Percentiles rank a stretch among this genome's conserved stretches.
Evolutionary conservation across 352 stramenopile species (phyloP).

Genomic region (Phytopythium boreale): DNA sequence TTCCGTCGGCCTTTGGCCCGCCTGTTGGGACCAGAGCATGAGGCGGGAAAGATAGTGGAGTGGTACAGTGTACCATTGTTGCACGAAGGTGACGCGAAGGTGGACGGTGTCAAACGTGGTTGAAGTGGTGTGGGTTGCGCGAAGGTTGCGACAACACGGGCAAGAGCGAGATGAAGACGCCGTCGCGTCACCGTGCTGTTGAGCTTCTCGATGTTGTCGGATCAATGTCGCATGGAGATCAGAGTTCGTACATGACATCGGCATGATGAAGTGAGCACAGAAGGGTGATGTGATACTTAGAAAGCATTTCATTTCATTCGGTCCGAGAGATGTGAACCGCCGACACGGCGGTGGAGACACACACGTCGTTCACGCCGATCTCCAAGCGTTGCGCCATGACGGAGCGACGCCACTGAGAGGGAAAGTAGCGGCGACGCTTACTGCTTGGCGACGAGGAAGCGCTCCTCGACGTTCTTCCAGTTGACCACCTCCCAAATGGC

Average conservation of each 20-base stretch:
- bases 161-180: background rate
- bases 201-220: background rate
- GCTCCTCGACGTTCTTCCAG: slow-evolving; percentile 91
- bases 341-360: background rate
- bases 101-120: background rate
- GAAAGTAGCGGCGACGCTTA: slow-evolving; percentile 20
- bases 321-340: background rate
- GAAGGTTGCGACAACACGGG: background rate
- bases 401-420: background rate
- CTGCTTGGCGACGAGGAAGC: slow-evolving; percentile 69
- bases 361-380: no score
- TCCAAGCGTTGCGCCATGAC: background rate
- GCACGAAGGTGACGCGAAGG: slow-evolving; percentile 10
- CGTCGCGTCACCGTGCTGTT: background rate
- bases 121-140: slow-evolving; percentile 5
- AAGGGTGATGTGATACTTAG: background rate
- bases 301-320: background rate
- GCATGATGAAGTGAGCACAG: background rate
- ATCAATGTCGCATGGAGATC: background rate
- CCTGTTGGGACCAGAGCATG: no score
- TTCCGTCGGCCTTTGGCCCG: background rate
- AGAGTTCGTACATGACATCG: no score
- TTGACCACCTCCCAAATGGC: slow-evolving; percentile 94
- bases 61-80: slow-evolving; percentile 1
- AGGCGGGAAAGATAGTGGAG: background rate